A percentile compares a stretch with the other conserved stretches of the same genome.
Conservation (phyloP, 2,329 filamentous ascomycete genomes). For the Metarhizium album region DNA sequence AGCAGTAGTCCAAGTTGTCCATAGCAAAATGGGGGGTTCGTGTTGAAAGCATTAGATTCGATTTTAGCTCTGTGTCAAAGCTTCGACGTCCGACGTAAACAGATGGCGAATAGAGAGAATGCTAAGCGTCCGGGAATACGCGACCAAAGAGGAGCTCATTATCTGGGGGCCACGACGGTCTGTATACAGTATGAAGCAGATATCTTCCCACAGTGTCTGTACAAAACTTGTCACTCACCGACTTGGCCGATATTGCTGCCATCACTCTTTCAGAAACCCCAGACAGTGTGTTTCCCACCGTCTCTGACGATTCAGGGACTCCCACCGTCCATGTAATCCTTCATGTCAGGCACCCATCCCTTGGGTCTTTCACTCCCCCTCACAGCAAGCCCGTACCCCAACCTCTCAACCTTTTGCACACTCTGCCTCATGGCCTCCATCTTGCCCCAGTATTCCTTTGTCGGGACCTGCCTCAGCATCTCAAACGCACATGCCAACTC, state of each 20-base stretch:
- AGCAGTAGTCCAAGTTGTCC: too few relatives aligned
- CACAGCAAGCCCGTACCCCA: constrained; percentile 80
- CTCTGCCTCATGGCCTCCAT: constrained; percentile 76
- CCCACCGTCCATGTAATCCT: constrained; percentile 20
- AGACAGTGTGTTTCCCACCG: neutral
- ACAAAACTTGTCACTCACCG: too few relatives aligned
- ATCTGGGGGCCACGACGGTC: too few relatives aligned
- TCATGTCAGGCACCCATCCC: constrained; percentile 80
- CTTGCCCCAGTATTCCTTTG: constrained; percentile 61
- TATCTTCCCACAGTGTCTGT: too few relatives aligned
- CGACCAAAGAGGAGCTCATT: too few relatives aligned
- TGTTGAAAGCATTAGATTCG: too few relatives aligned
- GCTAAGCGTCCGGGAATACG: too few relatives aligned
- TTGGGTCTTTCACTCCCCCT: constrained; percentile 80
- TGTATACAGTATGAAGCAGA: too few relatives aligned
- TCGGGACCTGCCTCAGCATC: constrained; percentile 50
- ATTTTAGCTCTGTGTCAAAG: too few relatives aligned
- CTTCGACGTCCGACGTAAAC: too few relatives aligned
- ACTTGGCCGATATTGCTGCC: neutral
- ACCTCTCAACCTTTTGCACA: constrained; percentile 86
- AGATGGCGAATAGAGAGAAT: too few relatives aligned
- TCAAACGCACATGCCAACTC: constrained; percentile 68
- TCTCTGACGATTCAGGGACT: neutral
- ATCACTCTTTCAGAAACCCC: neutral
- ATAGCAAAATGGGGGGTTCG: too few relatives aligned